Conservation (phyloP, 768 basidiomycete genomes). For the Kwoniella sp. region DNA sequence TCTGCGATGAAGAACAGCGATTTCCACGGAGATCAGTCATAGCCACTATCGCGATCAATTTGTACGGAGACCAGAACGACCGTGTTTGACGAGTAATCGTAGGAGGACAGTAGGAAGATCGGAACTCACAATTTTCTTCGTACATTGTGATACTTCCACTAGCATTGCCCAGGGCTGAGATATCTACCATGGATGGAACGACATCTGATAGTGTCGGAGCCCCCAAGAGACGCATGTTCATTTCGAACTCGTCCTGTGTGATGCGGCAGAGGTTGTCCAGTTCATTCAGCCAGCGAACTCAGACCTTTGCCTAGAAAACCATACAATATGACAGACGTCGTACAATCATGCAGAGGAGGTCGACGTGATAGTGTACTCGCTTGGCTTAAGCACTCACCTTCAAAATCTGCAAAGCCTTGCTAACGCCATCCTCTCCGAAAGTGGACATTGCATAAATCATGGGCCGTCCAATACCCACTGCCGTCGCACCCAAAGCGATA, state of each 20-base stretch:
- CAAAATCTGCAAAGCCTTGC: constrained; percentile 77
- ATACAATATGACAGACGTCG: too few relatives aligned
- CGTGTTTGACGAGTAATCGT: too few relatives aligned
- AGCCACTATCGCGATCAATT: background rate
- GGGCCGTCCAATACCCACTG: constrained; percentile 66
- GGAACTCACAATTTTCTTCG: constrained; percentile 73
- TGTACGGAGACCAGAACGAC: too few relatives aligned
- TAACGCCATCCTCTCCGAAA: constrained; percentile 85
- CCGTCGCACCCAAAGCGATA: constrained; percentile 83
- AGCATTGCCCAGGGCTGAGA: constrained; percentile 65
- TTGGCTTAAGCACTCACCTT: constrained; percentile 37
- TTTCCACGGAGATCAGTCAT: background rate
- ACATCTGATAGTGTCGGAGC: constrained; percentile 78
- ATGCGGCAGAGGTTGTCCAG: background rate
- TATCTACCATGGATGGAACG: constrained; percentile 86
- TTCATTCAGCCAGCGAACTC: too few relatives aligned
- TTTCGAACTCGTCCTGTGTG: constrained; percentile 89
- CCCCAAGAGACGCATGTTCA: constrained; percentile 93
- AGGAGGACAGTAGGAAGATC: too few relatives aligned
- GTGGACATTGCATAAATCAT: constrained; percentile 55
- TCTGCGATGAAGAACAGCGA: constrained; percentile 8
- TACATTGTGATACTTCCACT: constrained; percentile 72
- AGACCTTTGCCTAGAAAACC: too few relatives aligned
- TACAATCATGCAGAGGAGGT: too few relatives aligned
- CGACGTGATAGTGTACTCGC: too few relatives aligned